These are phyloP conservation scores for Diaporthe vexans DNA, from an alignment of 2,329 filamentous ascomycete genomes.

Conservation along the genomic window DNA sequence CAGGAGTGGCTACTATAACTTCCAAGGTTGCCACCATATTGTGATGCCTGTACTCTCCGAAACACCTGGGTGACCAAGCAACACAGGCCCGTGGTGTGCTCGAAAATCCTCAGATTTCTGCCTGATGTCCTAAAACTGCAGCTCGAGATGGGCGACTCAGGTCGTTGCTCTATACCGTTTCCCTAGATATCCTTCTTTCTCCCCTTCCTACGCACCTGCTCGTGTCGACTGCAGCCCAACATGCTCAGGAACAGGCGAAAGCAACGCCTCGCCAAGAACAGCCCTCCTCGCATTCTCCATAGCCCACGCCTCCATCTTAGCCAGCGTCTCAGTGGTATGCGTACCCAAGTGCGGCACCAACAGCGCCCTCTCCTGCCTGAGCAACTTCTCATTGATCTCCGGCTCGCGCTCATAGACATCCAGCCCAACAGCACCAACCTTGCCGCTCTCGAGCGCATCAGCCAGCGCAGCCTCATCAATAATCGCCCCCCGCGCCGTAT, in stretches of 20 bases:
- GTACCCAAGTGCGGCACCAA: slow-evolving; percentile 34
- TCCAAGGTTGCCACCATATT: too few species aligned
- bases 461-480: slow-evolving; percentile 64
- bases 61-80: too few species aligned
- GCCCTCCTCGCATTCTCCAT: slow-evolving; percentile 32
- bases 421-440: slow-evolving; percentile 61
- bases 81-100: background rate
- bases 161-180: background rate
- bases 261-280: slow-evolving; percentile 10
- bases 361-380: slow-evolving; percentile 30
- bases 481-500: slow-evolving; percentile 65
- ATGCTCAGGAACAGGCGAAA: slow-evolving; percentile 28
- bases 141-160: too few species aligned
- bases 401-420: slow-evolving; percentile 64
- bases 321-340: slow-evolving; percentile 30
- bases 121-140: background rate
- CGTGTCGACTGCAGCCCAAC: background rate
- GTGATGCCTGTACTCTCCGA: too few species aligned
- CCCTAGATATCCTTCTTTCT: too few species aligned
- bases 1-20: too few species aligned
- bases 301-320: slow-evolving; percentile 29
- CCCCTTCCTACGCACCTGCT: background rate
- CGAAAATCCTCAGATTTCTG: background rate
- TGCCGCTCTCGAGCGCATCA: slow-evolving; percentile 60
- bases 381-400: slow-evolving; percentile 9